Conservation (phyloP, 805 yeast species). For the Nakazawaea molendinolei region DNA sequence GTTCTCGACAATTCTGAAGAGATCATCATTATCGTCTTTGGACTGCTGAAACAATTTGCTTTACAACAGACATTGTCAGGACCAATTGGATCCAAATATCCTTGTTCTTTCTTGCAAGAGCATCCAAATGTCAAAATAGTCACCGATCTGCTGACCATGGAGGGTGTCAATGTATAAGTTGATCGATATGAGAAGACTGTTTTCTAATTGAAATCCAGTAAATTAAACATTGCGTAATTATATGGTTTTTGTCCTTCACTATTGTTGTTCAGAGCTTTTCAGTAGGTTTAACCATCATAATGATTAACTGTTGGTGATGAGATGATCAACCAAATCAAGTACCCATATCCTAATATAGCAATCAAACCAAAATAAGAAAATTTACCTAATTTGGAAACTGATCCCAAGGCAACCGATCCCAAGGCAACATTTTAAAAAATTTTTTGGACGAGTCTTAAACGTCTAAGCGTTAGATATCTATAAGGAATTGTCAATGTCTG, state of each 20-base stretch:
- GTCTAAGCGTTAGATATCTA: no score
- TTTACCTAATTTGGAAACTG: not conserved
- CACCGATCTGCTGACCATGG: constrained; percentile 41
- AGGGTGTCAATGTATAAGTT: no score
- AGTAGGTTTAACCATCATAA: no score
- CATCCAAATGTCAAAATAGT: constrained; percentile 38
- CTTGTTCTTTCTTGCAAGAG: constrained; percentile 43
- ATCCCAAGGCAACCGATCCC: constrained; percentile 1
- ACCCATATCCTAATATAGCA: no score
- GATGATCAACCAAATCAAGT: no score
- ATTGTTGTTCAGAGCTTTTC: no score
- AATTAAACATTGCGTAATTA: no score
- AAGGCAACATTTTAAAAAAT: not conserved
- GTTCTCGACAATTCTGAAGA: constrained; percentile 49
- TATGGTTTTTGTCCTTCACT: no score
- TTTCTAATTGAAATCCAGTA: no score
- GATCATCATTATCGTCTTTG: constrained; percentile 45
- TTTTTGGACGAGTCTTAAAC: constrained; percentile 5
- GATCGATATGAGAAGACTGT: no score
- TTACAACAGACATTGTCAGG: constrained; percentile 38
- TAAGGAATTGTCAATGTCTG: no score
- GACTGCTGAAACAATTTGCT: constrained; percentile 38
- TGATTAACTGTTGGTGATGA: no score
- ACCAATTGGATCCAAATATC: constrained; percentile 33
- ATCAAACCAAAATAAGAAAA: not conserved